A percentile compares a stretch with the other conserved stretches of the same genome.
phyloP scores from a whole-genome alignment of 2,329 filamentous ascomycete species.

The Cytospora piceae region DNA sequence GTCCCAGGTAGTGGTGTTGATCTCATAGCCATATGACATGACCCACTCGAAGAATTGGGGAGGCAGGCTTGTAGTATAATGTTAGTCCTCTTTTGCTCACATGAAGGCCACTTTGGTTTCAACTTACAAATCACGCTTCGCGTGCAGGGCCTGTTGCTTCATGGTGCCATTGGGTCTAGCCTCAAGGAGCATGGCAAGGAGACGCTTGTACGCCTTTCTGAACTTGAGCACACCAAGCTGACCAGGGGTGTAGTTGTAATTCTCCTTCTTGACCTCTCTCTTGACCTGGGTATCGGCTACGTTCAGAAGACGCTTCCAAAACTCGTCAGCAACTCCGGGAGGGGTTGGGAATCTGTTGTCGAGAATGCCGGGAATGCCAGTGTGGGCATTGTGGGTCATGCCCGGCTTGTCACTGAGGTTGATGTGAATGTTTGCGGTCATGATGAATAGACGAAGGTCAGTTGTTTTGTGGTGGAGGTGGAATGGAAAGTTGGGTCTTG shows the following conservation, averaged over 20 bases:
- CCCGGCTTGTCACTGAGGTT: too few relatives aligned
- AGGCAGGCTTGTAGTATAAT: neutral
- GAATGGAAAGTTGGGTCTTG: too few relatives aligned
- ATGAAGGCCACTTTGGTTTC: neutral
- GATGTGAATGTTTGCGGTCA: neutral
- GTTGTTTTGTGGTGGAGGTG: neutral
- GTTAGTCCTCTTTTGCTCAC: neutral
- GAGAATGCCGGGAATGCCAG: neutral
- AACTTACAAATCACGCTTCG: neutral
- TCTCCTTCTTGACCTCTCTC: too few relatives aligned
- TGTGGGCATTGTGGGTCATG: neutral
- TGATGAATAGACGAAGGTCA: neutral
- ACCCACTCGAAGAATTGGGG: neutral
- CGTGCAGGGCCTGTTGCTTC: neutral
- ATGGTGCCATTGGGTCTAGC: neutral
- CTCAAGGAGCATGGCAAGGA: neutral
- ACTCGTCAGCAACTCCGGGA: neutral
- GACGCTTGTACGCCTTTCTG: neutral
- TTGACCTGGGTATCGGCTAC: neutral
- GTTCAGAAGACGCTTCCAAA: neutral
- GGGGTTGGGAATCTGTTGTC: neutral
- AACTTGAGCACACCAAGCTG: neutral
- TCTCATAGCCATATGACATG: neutral
- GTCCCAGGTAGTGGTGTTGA: neutral
- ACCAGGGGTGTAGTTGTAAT: accelerated